Base-by-base conservation (phyloP, 73 alveolate genomes). In the Paramecium primaurelia region DNA sequence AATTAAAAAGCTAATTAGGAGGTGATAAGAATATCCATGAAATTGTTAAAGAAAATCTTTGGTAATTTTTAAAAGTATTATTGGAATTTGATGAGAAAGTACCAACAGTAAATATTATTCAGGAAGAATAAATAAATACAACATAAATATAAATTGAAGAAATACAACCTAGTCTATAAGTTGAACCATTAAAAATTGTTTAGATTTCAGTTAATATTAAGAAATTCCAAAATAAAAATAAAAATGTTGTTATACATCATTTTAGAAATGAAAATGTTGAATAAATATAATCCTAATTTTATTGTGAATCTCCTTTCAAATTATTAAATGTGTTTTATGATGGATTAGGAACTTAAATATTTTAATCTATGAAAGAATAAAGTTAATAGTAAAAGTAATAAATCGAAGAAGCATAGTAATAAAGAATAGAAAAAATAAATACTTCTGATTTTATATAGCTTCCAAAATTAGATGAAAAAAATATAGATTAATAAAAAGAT, bases 271-370 rank as follows among this genome's bases (percentile, higher is more conserved):
- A 80, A 49, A 64, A 80, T 36, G 28, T 80, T n/a, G 36, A 80
- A 11, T 28, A n/a, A 26, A n/a, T 80, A 9, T 3, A 44, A 44
- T 12, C 12, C 6, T 6, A 45, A 26, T 80, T 45, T 20, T 16
- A 7, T 11, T 80, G 91, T 49, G 32, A 80, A 11, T 32, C 91
- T 6, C 58, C 91, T n/a, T 80, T 80, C 7, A 80, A 80, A 28
- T 44, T 80, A 16, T 49, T 80, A 44, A 49, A 80, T 80, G 30
- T 25, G 0, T 80, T 80, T 20, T 9, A 80, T 45, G 45, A 80
- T 18, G 91, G 73, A 14, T 11, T 80, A 5, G 91, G 91, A 14
- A 11, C 71, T 10, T 49, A 80, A 80, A 80, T 47, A 80, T 80
- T 80, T 20, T 11, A 44, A 47, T 40, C 91, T 0, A 20, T 80